A percentile compares a stretch with the other conserved stretches of the same genome.
Conservation (phyloP, 352 stramenopile species). For the Globisporangium megalacanthum region DNA sequence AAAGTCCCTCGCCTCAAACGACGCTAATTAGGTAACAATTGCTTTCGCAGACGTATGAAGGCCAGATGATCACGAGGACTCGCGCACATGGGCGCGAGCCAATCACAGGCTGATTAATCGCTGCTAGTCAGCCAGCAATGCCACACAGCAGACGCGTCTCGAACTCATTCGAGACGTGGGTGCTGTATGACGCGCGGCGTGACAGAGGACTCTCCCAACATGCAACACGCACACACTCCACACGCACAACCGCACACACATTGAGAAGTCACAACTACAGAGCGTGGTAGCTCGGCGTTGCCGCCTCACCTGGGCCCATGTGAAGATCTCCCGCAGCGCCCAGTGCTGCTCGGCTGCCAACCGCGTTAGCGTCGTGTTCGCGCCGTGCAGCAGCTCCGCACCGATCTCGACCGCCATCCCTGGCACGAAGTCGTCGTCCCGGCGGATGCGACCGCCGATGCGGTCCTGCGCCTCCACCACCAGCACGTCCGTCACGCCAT, state of each 20-base stretch:
- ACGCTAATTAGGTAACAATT: constrained; percentile 87
- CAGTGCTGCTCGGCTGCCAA: constrained; percentile 62
- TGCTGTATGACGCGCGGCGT: background rate
- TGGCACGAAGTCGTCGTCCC: constrained; percentile 55
- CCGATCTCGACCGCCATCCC: constrained; percentile 71
- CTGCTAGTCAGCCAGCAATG: constrained; percentile 28
- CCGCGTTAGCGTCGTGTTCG: constrained; percentile 69
- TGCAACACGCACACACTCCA: constrained; percentile 13
- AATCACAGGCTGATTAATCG: constrained; percentile 90
- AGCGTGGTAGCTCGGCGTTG: background rate
- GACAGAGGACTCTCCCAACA: constrained; percentile 8
- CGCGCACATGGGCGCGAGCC: constrained; percentile 11
- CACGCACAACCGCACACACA: constrained; percentile 5
- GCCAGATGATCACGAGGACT: constrained; percentile 67
- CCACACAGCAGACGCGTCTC: background rate
- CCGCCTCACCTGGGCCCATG: constrained; percentile 72
- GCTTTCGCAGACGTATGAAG: constrained; percentile 87
- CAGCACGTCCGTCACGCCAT: constrained; percentile 59
- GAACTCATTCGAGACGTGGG: background rate
- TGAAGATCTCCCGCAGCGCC: constrained; percentile 77
- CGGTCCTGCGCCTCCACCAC: constrained; percentile 67
- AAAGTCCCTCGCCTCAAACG: constrained; percentile 32
- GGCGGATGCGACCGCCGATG: constrained; percentile 62
- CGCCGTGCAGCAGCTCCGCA: constrained; percentile 69
- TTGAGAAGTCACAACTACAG: background rate